Evolutionary conservation across 164 flowering plant species (phyloP).

Genomic region (Saururus chinensis): DNA sequence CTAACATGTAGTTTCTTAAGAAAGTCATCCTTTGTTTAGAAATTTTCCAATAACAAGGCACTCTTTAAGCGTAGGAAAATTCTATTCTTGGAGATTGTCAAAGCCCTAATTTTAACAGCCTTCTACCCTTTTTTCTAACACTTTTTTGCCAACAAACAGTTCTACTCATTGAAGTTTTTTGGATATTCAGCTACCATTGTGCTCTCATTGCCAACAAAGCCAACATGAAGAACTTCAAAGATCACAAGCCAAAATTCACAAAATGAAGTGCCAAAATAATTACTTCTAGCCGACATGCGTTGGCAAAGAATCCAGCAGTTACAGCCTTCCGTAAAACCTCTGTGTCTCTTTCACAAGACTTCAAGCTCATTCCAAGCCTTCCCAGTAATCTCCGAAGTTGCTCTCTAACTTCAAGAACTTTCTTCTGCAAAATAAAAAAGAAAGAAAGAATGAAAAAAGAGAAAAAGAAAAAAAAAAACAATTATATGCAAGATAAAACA

Average conservation of each 20-base stretch:
- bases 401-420: conserved; percentile 68
- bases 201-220: too few relatives aligned
- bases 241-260: neutral
- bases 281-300: conserved; percentile 91
- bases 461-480: neutral
- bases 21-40: too few relatives aligned
- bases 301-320: conserved; percentile 90
- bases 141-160: too few relatives aligned
- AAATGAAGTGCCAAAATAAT: conserved; percentile 1
- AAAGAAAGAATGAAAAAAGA: neutral
- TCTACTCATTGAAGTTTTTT: too few relatives aligned
- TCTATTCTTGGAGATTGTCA: too few relatives aligned
- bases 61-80: too few relatives aligned
- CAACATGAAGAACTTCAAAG: neutral
- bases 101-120: too few relatives aligned
- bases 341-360: conserved; percentile 75
- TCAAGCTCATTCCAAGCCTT: conserved; percentile 62
- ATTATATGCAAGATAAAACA: too few relatives aligned
- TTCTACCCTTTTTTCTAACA: too few relatives aligned
- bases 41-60: too few relatives aligned
- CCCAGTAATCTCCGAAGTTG: conserved; percentile 64
- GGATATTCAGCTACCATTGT: too few relatives aligned
- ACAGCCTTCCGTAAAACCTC: conserved; percentile 77
- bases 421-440: conserved; percentile 19
- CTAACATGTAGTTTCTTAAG: too few relatives aligned